Base-by-base conservation (phyloP, 345 rosid species). In the Acer yangbiense region DNA sequence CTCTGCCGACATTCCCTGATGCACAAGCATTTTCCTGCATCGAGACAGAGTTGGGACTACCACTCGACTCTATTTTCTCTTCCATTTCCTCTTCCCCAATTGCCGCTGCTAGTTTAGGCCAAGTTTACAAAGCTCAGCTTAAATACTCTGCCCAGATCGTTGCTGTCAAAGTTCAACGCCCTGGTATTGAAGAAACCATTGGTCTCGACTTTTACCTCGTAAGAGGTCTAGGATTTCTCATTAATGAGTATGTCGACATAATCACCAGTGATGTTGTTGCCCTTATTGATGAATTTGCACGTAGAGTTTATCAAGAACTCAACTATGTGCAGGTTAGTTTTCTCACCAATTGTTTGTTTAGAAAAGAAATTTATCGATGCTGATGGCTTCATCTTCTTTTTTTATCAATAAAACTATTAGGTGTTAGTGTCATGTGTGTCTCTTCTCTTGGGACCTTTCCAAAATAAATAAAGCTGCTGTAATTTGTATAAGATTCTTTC, bases 91-190 rank as follows among this genome's bases (percentile, higher is more conserved):
- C 97, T 0, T 89, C 97, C 82, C 99, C 99, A 6, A 88, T 91
- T 77, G 98, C 98, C 1, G 98, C 99, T 11, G 98, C 99, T 68
- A 96, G 99, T 85, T 87, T 94, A 35, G 99, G 98, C 70, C 99
- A 94, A 83, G 99, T 96, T 61, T 96, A 96, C 84, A 96, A 96
- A 86, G 99, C 99, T 46, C 91, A 85, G 74, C 89, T 96, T 70
- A 89, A 85, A 77, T 85, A 88, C 73, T 91, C 97, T 44, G 94
- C 90, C 54, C 93, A 94, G 73, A 77, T 79, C 50, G 98, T 94
- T 76, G 99, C 98, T 65, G 99, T 94, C 17, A 94, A 96, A 89
- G 97, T 94, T 77, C 99, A 96, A 82, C 91, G 98, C 73, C 98
- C 97, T 41, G 92, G 92, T 32, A 94, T 94, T 20, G 97, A 92